Evolutionary conservation across 768 basidiomycete genomes (phyloP).

Genomic region (Hygrophorus pudorinus): DNA sequence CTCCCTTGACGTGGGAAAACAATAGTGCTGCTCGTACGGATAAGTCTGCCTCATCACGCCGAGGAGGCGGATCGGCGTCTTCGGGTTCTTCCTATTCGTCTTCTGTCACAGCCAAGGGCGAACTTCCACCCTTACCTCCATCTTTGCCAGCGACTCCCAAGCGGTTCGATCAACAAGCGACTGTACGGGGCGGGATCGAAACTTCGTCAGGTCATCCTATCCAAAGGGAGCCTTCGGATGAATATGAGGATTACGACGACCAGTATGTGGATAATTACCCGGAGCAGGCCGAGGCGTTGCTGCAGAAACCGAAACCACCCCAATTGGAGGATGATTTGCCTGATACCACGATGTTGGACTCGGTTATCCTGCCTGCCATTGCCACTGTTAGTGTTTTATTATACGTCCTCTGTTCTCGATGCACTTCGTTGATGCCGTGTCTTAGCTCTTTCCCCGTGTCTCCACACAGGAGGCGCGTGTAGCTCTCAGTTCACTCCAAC

Average conservation of each 20-base stretch:
- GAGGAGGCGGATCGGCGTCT: constrained; percentile 2
- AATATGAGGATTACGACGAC: constrained; percentile 57
- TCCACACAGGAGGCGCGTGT: constrained; percentile 87
- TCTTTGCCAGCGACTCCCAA: constrained; percentile 27
- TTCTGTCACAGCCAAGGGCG: constrained; percentile 42
- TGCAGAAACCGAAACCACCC: constrained; percentile 37
- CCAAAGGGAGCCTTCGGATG: constrained; percentile 48
- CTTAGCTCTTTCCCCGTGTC: constrained; percentile 83
- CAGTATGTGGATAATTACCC: constrained; percentile 43
- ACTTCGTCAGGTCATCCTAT: constrained; percentile 22
- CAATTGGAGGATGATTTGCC: constrained; percentile 52
- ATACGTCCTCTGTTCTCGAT: constrained; percentile 1
- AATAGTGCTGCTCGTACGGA: constrained; percentile 35
- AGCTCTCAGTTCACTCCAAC: constrained; percentile 75
- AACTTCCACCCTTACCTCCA: constrained; percentile 54
- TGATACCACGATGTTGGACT: constrained; percentile 90
- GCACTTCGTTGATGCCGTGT: constrained; percentile 5
- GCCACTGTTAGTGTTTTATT: constrained; percentile 62
- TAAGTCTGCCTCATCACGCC: constrained; percentile 15
- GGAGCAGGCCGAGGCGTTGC: constrained; percentile 33
- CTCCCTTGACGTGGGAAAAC: constrained; percentile 75
- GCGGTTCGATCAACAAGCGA: constrained; percentile 50
- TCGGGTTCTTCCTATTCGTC: constrained; percentile 26
- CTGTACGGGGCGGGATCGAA: constrained; percentile 37
- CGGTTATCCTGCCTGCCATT: constrained; percentile 92